Base-by-base conservation (phyloP, 2,329 filamentous ascomycete species). In the Westerdykella sp. region DNA sequence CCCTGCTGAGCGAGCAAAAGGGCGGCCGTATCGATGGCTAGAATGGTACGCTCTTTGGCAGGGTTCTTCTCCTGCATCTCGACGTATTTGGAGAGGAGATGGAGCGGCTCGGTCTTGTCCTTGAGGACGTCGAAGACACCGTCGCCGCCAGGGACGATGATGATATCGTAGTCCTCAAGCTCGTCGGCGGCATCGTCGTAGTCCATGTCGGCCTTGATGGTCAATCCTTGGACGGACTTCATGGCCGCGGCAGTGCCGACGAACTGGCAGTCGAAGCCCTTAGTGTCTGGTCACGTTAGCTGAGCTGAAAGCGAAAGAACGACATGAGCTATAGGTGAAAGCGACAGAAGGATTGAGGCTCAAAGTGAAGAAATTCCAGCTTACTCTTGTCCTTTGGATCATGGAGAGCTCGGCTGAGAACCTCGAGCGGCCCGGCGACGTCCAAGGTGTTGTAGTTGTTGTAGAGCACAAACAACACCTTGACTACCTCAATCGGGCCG, bases 61-160 rank as follows among this genome's bases (percentile, higher is more conserved):
- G 87, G 84, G 57, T 90, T 85, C 58, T 80, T 81, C 74, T 87
- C 81, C 72, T 93, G 87, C 45, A 91, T 74, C 63, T 90, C 84
- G 51, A 84, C 79, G 69, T 84, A 93, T 60, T 83, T 82, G 55
- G 78, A 77, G 73, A 93, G 87, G 63, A 91, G 73, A 49, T 74
- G 71, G 49, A 90, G 74, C 16, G 63, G 61, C 56, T 67, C 79
- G 41, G 73, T 67, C 62, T 85, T 84, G 60, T 75, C 69, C 68
- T 86, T 81, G 61, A 90, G 69, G 49, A 88, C 67, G 31, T 73
- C 69, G 22, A 83, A 62, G 50, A 66, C 77, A 46, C 72, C 71
- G 62, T 80, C 77, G 61, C 87, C 87, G 59, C 87, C 87, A 22
- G 88, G 76, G 51, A 94, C 72, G 65, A 93, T 76, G 55, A 94